Conservation (phyloP, 768 basidiomycete genomes). For the Pisolithus marmoratus region DNA sequence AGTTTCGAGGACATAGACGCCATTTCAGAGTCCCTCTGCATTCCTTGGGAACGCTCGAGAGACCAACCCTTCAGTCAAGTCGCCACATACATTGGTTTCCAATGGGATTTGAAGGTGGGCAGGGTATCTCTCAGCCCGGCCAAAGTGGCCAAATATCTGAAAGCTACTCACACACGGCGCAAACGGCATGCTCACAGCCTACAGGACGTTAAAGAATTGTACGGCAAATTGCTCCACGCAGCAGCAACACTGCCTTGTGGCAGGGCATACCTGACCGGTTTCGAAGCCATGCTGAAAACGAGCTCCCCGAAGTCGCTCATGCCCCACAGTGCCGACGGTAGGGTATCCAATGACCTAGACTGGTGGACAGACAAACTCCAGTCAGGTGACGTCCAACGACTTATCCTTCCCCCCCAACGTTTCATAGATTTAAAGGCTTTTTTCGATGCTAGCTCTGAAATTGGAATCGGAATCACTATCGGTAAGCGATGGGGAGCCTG, state of each 20-base stretch:
- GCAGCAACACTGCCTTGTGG: constrained; percentile 20
- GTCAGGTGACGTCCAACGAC: not conserved
- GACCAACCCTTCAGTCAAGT: constrained; percentile 3
- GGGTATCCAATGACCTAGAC: not conserved
- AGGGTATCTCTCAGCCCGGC: constrained; percentile 23
- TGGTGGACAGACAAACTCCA: not conserved
- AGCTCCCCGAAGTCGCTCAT: constrained; percentile 27
- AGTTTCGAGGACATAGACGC: too few relatives aligned
- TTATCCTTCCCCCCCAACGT: constrained; percentile 8
- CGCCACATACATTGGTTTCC: constrained; percentile 23
- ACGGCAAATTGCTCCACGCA: constrained; percentile 5
- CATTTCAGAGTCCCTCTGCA: not conserved
- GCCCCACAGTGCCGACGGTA: constrained; percentile 9
- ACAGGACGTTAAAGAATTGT: constrained; percentile 1
- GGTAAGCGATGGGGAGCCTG: too few relatives aligned
- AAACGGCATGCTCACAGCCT: not conserved
- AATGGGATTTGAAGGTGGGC: constrained; percentile 28
- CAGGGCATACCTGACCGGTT: constrained; percentile 33
- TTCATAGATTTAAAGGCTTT: constrained; percentile 1
- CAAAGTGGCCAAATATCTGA: constrained; percentile 16
- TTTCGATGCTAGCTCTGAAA: constrained; percentile 15
- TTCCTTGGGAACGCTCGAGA: not conserved
- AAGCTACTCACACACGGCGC: not conserved
- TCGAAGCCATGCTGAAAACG: constrained; percentile 33
- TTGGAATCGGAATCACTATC: too few relatives aligned